Base-by-base conservation (phyloP, 2,329 filamentous ascomycete species). In the Botrytis aclada region DNA sequence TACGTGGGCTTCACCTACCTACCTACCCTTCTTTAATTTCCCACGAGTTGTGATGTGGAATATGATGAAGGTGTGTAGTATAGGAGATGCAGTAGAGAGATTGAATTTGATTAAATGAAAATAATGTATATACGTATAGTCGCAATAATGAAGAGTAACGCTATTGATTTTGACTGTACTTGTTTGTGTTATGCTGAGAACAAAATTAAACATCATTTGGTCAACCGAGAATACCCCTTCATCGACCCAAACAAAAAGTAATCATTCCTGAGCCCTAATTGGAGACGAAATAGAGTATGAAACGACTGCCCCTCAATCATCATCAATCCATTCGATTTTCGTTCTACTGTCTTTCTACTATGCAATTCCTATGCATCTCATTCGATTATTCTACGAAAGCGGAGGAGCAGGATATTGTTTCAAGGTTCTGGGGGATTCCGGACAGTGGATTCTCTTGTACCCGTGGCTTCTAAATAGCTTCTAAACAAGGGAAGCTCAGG, bases 381-480 rank as follows among this genome's bases (percentile, higher is more conserved):
- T 34, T 70, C 56, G 56, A 29, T 37, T 14, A 20, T 43, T 61
- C 39, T n/a, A 34, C 37, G n/a, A 61, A 60, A 69, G 39, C 54
- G 51, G 66, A 45, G 69, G 37, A 70, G 34, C 20, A 39, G 39
- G 14, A 37, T 29, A 37, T 61, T 63, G 9, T 29, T 63, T 25
- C 69, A 70, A 32, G 69, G 69, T 70, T 70, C 69, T 70, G 58
- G 69, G 69, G 69, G n/a, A 70, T 70, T 62, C 54, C 69, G 56
- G 69, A 51, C 69, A 39, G 69, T 70, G 69, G 69, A 70, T 51
- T n/a, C 32, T 39, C 56, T 70, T 18, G 54, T 63, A 70, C 39
- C 66, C 41, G 39, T 61, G 32, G 54, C 54, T 66, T 51, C 63
- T 18, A 66, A 39, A 37, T 66, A 39, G 63, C 63, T 66, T 66